Evolutionary conservation across 2,329 filamentous ascomycete genomes (phyloP), one percentile per base, ranked within the genome.

Genomic region (Microsporum canis): DNA sequence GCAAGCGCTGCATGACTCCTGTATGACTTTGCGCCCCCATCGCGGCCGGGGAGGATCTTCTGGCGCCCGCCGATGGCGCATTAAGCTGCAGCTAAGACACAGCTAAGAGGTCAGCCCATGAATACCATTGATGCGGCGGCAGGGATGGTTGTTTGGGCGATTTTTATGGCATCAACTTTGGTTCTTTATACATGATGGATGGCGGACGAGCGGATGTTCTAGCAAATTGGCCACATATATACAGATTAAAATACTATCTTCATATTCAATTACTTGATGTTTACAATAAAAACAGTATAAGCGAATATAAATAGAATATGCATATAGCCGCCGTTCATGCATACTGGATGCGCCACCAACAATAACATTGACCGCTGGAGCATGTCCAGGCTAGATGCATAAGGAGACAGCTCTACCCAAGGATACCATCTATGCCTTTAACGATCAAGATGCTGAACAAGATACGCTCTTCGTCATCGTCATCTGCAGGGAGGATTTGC

Each of bases 401-500:
- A 23, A n/a, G n/a, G 17, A 4, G 1, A 36, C 34, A 10, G n/a
- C 14, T 43, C 39, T 43, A 5, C 14, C 39, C 14, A n/a, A 17
- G 4, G 17, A 23, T n/a, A 43, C n/a, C 39, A 43, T 43, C n/a
- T 43, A 43, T 43, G 39, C 39, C n/a, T 43, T n/a, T 23, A 2
- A n/a, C 3, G n/a, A 43, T 43, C 39, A 43, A 23, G 17, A 23
- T 23, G 39, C n/a, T 43, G 39, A n/a, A 43, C 43, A 57, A 12
- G 38, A 36, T n/a, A 61, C 33, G 14, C 12, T 55, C 41, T 59
- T 60, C 41, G 51, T 60, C 31, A 63, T 47, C 7, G 60, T 63
- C 33, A 60, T 45, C 29, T 23, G 23, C 27, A 34, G 34, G 5
- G 34, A 14, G 14, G 51, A 14, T 7, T 62, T 45, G 39, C 53